Evolutionary conservation across 148 eudicot species (phyloP), one percentile per base, ranked within the genome.

Genomic region (Chenopodium formosanum): DNA sequence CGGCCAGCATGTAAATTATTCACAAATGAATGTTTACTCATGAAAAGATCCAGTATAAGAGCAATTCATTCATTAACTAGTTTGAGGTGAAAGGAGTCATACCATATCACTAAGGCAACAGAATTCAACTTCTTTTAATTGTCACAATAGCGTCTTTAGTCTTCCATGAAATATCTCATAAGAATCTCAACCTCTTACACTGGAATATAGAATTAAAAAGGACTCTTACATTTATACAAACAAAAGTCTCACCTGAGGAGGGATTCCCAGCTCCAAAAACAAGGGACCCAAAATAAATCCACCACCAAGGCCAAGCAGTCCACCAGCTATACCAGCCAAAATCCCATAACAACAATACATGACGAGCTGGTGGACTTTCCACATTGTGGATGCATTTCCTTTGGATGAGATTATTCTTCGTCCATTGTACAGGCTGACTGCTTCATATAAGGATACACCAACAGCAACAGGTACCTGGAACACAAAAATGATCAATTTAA

Each of bases 231-330:
- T 29, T 67, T 67, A 67, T 67, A 70, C 9, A 70, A 37, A 27
- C 65, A 53, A 13, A 73, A 58, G 75, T 73, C 83, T 81, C 81
- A 94, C 98, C 92, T 94, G 98, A 79, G 98, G 98, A 85, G 97
- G 98, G 78, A 94, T 88, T 12, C 95, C 98, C 1, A 94, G 85
- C 87, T 94, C 97, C 89, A 94, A 86, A 83, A 94, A 94, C 68
- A 94, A 79, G 4, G 98, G 98, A 48, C 95, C 97, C 79, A 94
- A 83, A 79, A 94, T 93, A 78, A 94, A 94, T 53, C 98, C 98
- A 74, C 98, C 98, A 32, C 98, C 98, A 29, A 93, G 89, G 76
- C 98, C 98, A 71, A 94, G 93, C 56, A 94, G 86, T 34, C 98
- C 98, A 73, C 98, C 98, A 40, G 91, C 97, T 8, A 94, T 20